Evolutionary conservation across 1,284 basidiomycete species (phyloP).

Genomic region (Agaricales sp.): DNA sequence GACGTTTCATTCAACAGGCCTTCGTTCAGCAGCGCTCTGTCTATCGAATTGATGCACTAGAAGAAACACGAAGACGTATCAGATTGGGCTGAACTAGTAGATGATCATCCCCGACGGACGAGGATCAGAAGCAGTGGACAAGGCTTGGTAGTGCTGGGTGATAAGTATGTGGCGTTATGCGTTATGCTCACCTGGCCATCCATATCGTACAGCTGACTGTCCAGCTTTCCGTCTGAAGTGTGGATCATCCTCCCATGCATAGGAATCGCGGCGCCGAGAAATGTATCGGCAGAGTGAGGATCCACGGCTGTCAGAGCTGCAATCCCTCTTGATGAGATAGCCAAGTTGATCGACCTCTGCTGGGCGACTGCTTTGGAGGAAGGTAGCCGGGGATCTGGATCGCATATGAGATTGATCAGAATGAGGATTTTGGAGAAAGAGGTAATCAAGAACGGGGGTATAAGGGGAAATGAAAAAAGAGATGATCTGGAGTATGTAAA

Average conservation of each 20-base stretch:
- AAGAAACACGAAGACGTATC: slow-evolving; percentile 12
- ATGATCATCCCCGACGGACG: slow-evolving; percentile 11
- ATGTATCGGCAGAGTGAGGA: slow-evolving; percentile 60
- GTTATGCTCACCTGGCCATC: slow-evolving; percentile 86
- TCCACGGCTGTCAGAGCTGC: slow-evolving; percentile 79
- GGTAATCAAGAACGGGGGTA: slow-evolving; percentile 9
- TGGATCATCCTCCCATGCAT: slow-evolving; percentile 98
- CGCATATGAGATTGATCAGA: slow-evolving; percentile 9
- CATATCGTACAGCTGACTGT: slow-evolving; percentile 83
- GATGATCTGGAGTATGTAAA: slow-evolving; percentile 12
- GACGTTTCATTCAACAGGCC: slow-evolving; percentile 68
- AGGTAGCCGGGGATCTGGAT: slow-evolving; percentile 59
- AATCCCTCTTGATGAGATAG: slow-evolving; percentile 89
- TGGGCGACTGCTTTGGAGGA: slow-evolving; percentile 51
- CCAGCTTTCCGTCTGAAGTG: slow-evolving; percentile 52
- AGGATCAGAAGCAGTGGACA: slow-evolving; percentile 13
- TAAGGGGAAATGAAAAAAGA: slow-evolving; percentile 9
- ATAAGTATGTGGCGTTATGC: no score
- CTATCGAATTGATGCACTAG: slow-evolving; percentile 90
- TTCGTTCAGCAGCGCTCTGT: slow-evolving; percentile 81
- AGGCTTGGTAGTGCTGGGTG: slow-evolving; percentile 14
- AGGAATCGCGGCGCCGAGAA: slow-evolving; percentile 78
- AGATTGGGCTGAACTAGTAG: slow-evolving; percentile 14
- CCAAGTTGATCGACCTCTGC: slow-evolving; percentile 91
- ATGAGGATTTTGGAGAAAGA: slow-evolving; percentile 5